Percentiles rank a stretch among this genome's conserved stretches.
Evolutionary conservation across 2,329 filamentous ascomycete species (phyloP).

Genomic region (Hypoxylon rubiginosum): DNA sequence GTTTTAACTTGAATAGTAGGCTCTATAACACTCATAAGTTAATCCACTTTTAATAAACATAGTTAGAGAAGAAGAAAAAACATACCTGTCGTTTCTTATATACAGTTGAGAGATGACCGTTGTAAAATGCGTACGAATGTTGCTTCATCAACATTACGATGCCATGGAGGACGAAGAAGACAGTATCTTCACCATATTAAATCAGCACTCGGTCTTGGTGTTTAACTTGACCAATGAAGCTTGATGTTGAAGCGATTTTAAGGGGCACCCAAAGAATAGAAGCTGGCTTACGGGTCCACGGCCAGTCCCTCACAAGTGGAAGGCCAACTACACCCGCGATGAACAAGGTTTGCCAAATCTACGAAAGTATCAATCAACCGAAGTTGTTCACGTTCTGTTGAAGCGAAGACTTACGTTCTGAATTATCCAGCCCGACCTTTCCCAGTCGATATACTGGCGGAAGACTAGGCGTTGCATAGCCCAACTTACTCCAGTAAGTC

Average conservation of each 20-base stretch:
- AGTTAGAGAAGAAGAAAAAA: neutral
- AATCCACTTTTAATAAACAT: neutral
- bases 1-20: slow-evolving; percentile 65
- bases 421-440: slow-evolving; percentile 77
- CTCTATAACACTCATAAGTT: slow-evolving; percentile 29
- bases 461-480: slow-evolving; percentile 73
- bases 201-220: slow-evolving; percentile 7
- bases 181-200: slow-evolving; percentile 36
- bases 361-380: slow-evolving; percentile 4
- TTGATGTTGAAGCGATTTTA: neutral
- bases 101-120: slow-evolving; percentile 76
- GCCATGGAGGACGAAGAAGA: slow-evolving; percentile 77
- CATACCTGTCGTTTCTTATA: slow-evolving; percentile 62
- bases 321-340: slow-evolving; percentile 73
- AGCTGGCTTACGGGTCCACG: slow-evolving; percentile 73
- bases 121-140: slow-evolving; percentile 84
- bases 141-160: slow-evolving; percentile 87
- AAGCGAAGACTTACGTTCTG: slow-evolving; percentile 67
- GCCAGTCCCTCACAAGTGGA: slow-evolving; percentile 80
- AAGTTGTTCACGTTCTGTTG: neutral
- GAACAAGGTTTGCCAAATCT: slow-evolving; percentile 78
- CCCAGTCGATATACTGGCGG: slow-evolving; percentile 75
- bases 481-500: slow-evolving; percentile 74
- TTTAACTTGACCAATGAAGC: neutral
- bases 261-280: neutral